A percentile compares a stretch with the other conserved stretches of the same genome.
These are phyloP conservation scores for Waltergamsia citrina DNA, from an alignment of 2,329 filamentous ascomycete genomes.

Conservation along the genomic window DNA sequence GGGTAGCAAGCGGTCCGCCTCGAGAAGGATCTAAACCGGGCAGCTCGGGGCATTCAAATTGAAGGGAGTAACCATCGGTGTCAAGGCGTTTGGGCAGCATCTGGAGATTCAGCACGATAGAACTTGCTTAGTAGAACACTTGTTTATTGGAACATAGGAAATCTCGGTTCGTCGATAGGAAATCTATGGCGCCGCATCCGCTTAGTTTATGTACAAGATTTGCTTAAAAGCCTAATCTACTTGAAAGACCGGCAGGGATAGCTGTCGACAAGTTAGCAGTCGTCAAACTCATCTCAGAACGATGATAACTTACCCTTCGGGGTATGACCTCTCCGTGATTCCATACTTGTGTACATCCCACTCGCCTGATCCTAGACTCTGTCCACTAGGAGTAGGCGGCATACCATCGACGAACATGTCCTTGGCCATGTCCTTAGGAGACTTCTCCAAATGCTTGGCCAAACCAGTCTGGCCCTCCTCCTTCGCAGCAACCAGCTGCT, in stretches of 20 bases:
- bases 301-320: slow-evolving; percentile 46
- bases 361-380: slow-evolving; percentile 40
- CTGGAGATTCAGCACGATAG: background rate
- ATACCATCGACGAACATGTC: slow-evolving; percentile 69
- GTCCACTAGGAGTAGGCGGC: slow-evolving; percentile 77
- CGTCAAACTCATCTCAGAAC: background rate
- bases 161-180: slow-evolving; percentile 2
- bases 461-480: slow-evolving; percentile 66
- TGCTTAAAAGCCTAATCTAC: slow-evolving; percentile 24
- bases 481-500: slow-evolving; percentile 65
- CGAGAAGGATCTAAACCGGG: background rate
- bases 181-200: slow-evolving; percentile 1
- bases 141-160: slow-evolving; percentile 1
- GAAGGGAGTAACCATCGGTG: background rate
- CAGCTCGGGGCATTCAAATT: background rate
- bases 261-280: slow-evolving; percentile 27
- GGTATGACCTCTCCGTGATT: slow-evolving; percentile 60
- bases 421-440: slow-evolving; percentile 41
- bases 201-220: slow-evolving; percentile 18
- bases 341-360: slow-evolving; percentile 63
- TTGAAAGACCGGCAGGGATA: slow-evolving; percentile 57
- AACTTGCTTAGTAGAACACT: background rate
- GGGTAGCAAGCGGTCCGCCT: slow-evolving; percentile 37
- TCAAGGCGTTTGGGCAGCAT: slow-evolving; percentile 1
- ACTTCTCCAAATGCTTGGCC: slow-evolving; percentile 59